Percentiles rank a stretch among this genome's conserved stretches.
Conservation (phyloP, 176 grass and related monocot genomes). For the Aegilops umbellulata region DNA sequence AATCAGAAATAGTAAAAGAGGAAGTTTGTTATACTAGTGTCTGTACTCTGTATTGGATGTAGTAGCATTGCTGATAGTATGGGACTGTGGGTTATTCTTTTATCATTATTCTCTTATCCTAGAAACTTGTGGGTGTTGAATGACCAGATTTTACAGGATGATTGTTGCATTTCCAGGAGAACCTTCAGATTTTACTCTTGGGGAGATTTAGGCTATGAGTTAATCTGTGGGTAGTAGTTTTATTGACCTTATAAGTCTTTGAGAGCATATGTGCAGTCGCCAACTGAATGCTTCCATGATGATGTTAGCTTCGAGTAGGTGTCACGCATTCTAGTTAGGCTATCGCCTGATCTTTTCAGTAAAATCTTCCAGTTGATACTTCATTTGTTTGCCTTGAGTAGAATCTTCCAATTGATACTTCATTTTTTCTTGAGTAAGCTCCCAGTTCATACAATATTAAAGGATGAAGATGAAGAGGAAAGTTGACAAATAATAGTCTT, state of each 20-base stretch:
- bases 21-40: neutral
- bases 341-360: neutral
- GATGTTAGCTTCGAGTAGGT: neutral
- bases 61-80: neutral
- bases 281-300: neutral
- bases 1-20: neutral
- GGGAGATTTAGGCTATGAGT: neutral
- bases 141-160: neutral
- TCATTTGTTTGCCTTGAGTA: constrained; percentile 3
- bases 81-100: neutral
- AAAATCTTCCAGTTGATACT: constrained; percentile 13
- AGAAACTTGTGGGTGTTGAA: neutral
- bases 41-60: neutral
- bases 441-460: constrained; percentile 13
- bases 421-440: neutral
- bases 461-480: constrained; percentile 21
- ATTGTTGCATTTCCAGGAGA: neutral
- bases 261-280: neutral
- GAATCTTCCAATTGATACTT: neutral
- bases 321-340: neutral
- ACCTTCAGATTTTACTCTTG: neutral
- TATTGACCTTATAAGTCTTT: neutral
- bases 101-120: neutral
- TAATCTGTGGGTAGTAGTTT: neutral
- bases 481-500: constrained; percentile 20